Evolutionary conservation across 2,329 filamentous ascomycete genomes (phyloP), one percentile per base, ranked within the genome.

Genomic region (Cytospora schulzeri): DNA sequence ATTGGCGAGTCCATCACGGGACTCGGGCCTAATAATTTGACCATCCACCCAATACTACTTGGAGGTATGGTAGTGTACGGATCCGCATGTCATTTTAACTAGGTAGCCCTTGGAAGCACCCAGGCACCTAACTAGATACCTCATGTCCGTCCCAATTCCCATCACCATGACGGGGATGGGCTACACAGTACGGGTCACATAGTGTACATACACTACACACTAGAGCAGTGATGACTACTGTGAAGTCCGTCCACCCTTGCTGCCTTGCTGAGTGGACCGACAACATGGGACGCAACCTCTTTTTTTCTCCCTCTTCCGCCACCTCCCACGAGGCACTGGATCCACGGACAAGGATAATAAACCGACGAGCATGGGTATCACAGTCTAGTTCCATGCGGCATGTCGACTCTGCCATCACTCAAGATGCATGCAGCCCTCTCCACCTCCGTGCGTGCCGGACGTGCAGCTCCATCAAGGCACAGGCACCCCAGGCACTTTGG

Each of bases 241-340:
- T 17, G 3, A 19, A 19, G 17, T 45, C 5, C 38, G n/a, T 17
- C 38, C n/a, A n/a, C n/a, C n/a, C n/a, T n/a, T n/a, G n/a, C n/a
- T n/a, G n/a, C n/a, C 17, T 19, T 45, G 17, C 38, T 9, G 38
- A n/a, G 38, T n/a, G 19, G 38, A 19, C 38, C 38, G 12, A 38
- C 11, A 38, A n/a, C 35, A 38, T 14, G 41, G 4, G 41, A 45
- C 33, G 41, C 41, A 45, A 45, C 41, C 5, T 45, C 41, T n/a
- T 7, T n/a, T 45, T 15, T 12, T 35, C 29, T 33, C 31, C 31
- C 12, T 33, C 33, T 12, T 35, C 55, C 28, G 41, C 60, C 19
- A 59, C 52, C 64, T 51, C 48, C 65, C 65, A 67, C 65, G 65
- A 67, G 65, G 65, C 62, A 51, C 9, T 50, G 33, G 53, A 19